These are phyloP conservation scores for Lactuca sativa DNA, from an alignment of 129 eudicot species.

Conservation along the genomic window DNA sequence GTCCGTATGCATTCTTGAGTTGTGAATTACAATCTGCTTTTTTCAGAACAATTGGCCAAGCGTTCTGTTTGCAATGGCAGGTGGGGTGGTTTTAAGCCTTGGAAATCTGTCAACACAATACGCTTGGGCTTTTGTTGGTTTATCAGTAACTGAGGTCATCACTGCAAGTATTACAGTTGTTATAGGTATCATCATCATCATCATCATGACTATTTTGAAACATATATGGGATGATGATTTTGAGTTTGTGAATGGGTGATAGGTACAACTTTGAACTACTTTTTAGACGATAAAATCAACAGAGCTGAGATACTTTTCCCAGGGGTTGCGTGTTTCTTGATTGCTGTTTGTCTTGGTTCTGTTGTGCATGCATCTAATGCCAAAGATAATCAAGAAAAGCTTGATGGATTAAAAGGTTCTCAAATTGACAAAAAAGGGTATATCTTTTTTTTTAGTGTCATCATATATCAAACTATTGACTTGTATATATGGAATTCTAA, in stretches of 20 bases:
- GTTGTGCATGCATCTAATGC: slow-evolving; percentile 72
- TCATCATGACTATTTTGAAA: not conserved
- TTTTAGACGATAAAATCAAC: slow-evolving; percentile 80
- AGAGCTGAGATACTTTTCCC: slow-evolving; percentile 81
- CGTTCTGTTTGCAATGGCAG: slow-evolving; percentile 82
- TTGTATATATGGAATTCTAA: slow-evolving; percentile 3
- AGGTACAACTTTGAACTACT: slow-evolving; percentile 90
- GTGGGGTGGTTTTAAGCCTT: slow-evolving; percentile 79
- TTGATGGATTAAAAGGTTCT: slow-evolving; percentile 32
- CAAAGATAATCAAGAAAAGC: slow-evolving; percentile 61
- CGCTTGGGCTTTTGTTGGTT: slow-evolving; percentile 95
- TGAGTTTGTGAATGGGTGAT: slow-evolving; percentile 10
- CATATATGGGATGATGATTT: not conserved
- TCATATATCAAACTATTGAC: not conserved
- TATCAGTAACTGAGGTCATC: slow-evolving; percentile 78
- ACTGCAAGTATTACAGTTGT: slow-evolving; percentile 80
- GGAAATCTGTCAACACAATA: slow-evolving; percentile 89
- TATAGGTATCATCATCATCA: slow-evolving; percentile 50
- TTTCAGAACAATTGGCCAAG: slow-evolving; percentile 85
- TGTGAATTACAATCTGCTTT: not conserved
- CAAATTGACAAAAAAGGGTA: slow-evolving; percentile 42
- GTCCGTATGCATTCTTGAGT: not conserved
- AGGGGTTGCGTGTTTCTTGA: slow-evolving; percentile 83
- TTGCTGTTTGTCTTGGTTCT: slow-evolving; percentile 77
- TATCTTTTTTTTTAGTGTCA: slow-evolving; percentile 8